A percentile compares a stretch with the other conserved stretches of the same genome.
phyloP scores from a whole-genome alignment of 1,284 basidiomycete species.

The Bondarzewia mesenterica region DNA sequence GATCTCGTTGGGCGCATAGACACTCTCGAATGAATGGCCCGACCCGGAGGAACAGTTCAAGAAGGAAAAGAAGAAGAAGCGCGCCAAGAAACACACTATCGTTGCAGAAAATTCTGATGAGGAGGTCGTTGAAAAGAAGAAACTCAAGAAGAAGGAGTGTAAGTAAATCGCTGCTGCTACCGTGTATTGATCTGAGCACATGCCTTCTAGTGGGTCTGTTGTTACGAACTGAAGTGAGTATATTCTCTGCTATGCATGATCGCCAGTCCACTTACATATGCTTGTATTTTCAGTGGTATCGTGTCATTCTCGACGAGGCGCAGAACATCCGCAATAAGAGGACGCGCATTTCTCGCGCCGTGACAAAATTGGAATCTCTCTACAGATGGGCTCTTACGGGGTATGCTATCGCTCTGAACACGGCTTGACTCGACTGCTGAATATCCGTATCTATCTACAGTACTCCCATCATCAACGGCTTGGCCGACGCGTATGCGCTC shows the following conservation, averaged over 20 bases:
- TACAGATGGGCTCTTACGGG: slow-evolving; percentile 52
- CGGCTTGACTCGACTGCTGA: slow-evolving; percentile 1
- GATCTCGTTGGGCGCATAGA: slow-evolving; percentile 24
- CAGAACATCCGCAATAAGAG: slow-evolving; percentile 40
- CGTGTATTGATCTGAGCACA: not conserved
- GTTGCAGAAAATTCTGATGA: slow-evolving; percentile 13
- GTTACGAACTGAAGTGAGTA: slow-evolving; percentile 37
- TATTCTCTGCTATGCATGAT: not conserved
- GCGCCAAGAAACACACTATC: slow-evolving; percentile 18
- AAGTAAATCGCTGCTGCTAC: slow-evolving; percentile 16
- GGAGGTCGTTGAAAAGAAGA: slow-evolving; percentile 20
- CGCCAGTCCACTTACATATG: not conserved
- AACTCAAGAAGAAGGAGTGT: slow-evolving; percentile 22
- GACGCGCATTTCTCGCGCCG: slow-evolving; percentile 31
- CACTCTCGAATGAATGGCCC: slow-evolving; percentile 48
- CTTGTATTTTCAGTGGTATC: slow-evolving; percentile 37
- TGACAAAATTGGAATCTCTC: slow-evolving; percentile 32
- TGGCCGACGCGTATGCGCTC: slow-evolving; percentile 42
- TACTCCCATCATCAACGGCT: slow-evolving; percentile 49
- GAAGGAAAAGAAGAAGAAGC: slow-evolving; percentile 30
- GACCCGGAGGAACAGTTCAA: slow-evolving; percentile 38
- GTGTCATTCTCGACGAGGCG: slow-evolving; percentile 48
- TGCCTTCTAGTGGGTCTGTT: slow-evolving; percentile 22
- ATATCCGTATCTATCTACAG: slow-evolving; percentile 20
- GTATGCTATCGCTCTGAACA: slow-evolving; percentile 20